Percentiles rank a stretch among this genome's conserved stretches.
Conservation (phyloP, 2,329 filamentous ascomycete genomes). For the Fusarium foetens region DNA sequence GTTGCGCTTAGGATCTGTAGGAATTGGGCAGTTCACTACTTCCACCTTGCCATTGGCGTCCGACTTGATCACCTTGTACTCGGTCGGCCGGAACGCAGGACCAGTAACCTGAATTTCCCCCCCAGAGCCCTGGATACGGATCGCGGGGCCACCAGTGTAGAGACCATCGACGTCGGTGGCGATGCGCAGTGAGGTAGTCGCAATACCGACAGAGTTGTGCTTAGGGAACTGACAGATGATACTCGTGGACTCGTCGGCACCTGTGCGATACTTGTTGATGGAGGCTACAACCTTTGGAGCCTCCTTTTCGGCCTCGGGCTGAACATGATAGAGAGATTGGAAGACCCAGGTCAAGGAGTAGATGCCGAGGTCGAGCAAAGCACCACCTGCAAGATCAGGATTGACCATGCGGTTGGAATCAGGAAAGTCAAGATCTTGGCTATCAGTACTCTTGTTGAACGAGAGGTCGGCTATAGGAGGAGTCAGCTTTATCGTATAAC, state of each 20-base stretch:
- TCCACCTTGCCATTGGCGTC: conserved; percentile 60
- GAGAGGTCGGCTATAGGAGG: conserved; percentile 64
- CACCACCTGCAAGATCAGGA: conserved; percentile 82
- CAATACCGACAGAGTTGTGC: conserved; percentile 76
- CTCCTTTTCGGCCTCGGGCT: conserved; percentile 73
- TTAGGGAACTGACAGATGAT: conserved; percentile 80
- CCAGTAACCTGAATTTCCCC: conserved; percentile 86
- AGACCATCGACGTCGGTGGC: conserved; percentile 69
- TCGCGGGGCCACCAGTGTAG: conserved; percentile 69
- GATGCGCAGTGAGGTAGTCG: conserved; percentile 72
- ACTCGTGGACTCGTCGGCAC: conserved; percentile 81
- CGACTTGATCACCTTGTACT: conserved; percentile 71
- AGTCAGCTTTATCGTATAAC: conserved; percentile 10
- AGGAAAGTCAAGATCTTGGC: conserved; percentile 66
- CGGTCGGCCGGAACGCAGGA: conserved; percentile 74
- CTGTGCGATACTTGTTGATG: conserved; percentile 78
- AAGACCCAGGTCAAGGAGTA: conserved; percentile 93
- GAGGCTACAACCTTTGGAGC: conserved; percentile 74
- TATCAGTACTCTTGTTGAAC: conserved; percentile 66
- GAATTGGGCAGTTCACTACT: conserved; percentile 64
- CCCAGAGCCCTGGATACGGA: conserved; percentile 81
- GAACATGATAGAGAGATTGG: conserved; percentile 86
- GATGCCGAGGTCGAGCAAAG: conserved; percentile 85
- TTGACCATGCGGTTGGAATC: conserved; percentile 83
- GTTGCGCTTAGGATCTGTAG: conserved; percentile 58